phyloP scores from a whole-genome alignment of 805 yeast genomes.

The Yueomyces sp. region DNA sequence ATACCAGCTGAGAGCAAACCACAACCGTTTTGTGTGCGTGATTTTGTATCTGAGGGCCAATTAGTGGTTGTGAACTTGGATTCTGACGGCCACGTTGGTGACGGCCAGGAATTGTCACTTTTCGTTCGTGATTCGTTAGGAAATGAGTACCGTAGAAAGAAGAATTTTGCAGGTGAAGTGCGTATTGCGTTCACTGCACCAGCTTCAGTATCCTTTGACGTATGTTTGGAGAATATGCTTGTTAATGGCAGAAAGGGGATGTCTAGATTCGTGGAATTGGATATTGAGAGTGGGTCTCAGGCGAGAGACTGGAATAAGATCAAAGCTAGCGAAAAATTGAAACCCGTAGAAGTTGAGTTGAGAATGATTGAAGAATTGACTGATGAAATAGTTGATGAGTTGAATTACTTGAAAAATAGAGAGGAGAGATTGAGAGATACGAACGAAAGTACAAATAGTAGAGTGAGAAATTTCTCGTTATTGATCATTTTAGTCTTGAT shows the following conservation, averaged over 20 bases:
- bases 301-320: constrained; percentile 97
- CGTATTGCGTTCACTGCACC: constrained; percentile 79
- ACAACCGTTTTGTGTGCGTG: constrained; percentile 78
- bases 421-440: constrained; percentile 93
- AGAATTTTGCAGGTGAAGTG: constrained; percentile 58
- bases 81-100: constrained; percentile 64
- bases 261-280: constrained; percentile 70
- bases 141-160: constrained; percentile 69
- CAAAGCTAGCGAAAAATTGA: constrained; percentile 84
- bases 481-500: constrained; percentile 55
- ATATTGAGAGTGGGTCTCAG: constrained; percentile 88
- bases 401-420: constrained; percentile 73
- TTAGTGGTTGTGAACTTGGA: constrained; percentile 75
- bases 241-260: constrained; percentile 29
- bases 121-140: constrained; percentile 66
- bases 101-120: constrained; percentile 72
- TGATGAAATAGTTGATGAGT: constrained; percentile 65
- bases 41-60: constrained; percentile 74
- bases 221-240: constrained; percentile 70
- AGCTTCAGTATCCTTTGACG: constrained; percentile 72
- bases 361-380: constrained; percentile 78
- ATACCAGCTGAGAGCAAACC: constrained; percentile 32
- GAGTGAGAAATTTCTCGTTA: constrained; percentile 80
- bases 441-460: constrained; percentile 86
- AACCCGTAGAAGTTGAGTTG: constrained; percentile 84